phyloP scores from a whole-genome alignment of 768 basidiomycete genomes.

The Leccinum broughii region DNA sequence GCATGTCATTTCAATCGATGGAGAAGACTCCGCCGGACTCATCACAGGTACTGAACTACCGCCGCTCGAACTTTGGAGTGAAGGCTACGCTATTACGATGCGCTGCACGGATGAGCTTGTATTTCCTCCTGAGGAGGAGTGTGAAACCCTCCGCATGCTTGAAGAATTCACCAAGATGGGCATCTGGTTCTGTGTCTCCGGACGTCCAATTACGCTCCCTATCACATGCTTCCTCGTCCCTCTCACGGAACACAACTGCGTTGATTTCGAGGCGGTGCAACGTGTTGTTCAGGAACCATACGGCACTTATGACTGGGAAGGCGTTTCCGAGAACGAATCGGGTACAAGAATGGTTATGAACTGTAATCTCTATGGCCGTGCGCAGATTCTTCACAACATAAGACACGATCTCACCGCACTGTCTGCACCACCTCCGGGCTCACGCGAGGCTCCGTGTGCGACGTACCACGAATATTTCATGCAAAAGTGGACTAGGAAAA shows the following conservation, averaged over 20 bases:
- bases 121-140: constrained; percentile 48
- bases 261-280: constrained; percentile 61
- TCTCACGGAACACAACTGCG: constrained; percentile 45
- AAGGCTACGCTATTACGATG: constrained; percentile 36
- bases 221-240: constrained; percentile 70
- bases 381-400: constrained; percentile 55
- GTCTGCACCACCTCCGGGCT: constrained; percentile 53
- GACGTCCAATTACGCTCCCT: constrained; percentile 49
- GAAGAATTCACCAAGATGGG: constrained; percentile 64
- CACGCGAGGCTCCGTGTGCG: constrained; percentile 44
- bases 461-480: constrained; percentile 65
- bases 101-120: constrained; percentile 50
- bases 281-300: constrained; percentile 47
- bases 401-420: constrained; percentile 66
- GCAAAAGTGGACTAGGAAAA: constrained; percentile 54
- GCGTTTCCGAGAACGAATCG: constrained; percentile 49
- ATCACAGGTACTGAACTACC: constrained; percentile 65
- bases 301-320: constrained; percentile 57
- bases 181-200: constrained; percentile 63
- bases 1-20: constrained; percentile 58
- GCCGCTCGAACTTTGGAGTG: constrained; percentile 42
- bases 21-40: constrained; percentile 54
- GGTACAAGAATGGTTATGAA: constrained; percentile 56
- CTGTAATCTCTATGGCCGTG: constrained; percentile 53
- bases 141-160: constrained; percentile 50